These are phyloP conservation scores for Volvariella surrecta DNA, from an alignment of 1,284 basidiomycete species.

Conservation along the genomic window DNA sequence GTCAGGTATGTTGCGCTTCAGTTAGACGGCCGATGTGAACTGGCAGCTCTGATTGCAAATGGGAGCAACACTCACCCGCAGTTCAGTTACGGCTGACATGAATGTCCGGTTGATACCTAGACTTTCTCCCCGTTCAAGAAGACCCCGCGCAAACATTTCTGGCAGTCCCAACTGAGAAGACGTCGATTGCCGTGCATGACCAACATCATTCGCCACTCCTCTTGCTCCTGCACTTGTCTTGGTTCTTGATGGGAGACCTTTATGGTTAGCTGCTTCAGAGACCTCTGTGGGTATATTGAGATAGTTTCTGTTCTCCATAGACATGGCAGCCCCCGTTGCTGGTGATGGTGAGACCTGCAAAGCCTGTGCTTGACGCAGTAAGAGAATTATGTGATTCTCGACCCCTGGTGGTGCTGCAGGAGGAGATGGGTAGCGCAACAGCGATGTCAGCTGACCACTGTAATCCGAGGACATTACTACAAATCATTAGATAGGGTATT, in stretches of 20 bases:
- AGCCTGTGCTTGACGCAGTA: conserved; percentile 76
- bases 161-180: conserved; percentile 44
- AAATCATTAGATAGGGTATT: conserved; percentile 9
- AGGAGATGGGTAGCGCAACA: conserved; percentile 76
- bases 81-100: conserved; percentile 67
- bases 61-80: conserved; percentile 59
- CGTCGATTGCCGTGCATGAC: conserved; percentile 33
- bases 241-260: conserved; percentile 16
- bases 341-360: conserved; percentile 70
- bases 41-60: no score
- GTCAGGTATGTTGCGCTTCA: conserved; percentile 78
- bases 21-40: background rate
- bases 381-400: conserved; percentile 52
- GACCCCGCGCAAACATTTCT: conserved; percentile 61
- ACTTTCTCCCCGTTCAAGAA: conserved; percentile 70
- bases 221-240: conserved; percentile 13
- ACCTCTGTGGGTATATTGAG: conserved; percentile 65
- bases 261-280: conserved; percentile 32
- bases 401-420: conserved; percentile 20
- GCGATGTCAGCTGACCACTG: conserved; percentile 69
- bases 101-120: conserved; percentile 74
- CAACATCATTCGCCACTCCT: conserved; percentile 14
- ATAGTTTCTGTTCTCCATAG: conserved; percentile 74
- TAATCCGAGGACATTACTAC: conserved; percentile 83
- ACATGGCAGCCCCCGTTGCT: conserved; percentile 63